These are phyloP conservation scores for Hypoxylon rubiginosum DNA, from an alignment of 2,329 filamentous ascomycete genomes.

Conservation along the genomic window DNA sequence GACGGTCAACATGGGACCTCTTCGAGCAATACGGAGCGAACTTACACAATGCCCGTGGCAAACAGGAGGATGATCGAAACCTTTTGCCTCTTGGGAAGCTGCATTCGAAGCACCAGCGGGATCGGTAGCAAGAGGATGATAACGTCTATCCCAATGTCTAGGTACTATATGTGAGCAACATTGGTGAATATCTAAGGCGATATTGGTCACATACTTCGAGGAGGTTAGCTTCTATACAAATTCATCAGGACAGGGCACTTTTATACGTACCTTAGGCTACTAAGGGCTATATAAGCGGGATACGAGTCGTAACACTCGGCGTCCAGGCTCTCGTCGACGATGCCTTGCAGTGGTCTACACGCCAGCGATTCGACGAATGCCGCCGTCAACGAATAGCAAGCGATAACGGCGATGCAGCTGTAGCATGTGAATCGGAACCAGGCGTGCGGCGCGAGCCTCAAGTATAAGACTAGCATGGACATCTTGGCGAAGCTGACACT, in stretches of 20 bases:
- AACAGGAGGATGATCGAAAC: constrained; percentile 35
- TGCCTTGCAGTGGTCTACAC: constrained; percentile 34
- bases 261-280: constrained; percentile 33
- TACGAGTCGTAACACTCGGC: constrained; percentile 39
- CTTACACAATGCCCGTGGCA: constrained; percentile 38
- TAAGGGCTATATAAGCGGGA: constrained; percentile 38
- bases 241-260: not conserved
- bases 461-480: constrained; percentile 40
- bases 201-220: constrained; percentile 19
- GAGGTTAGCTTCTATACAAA: constrained; percentile 6
- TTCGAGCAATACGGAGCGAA: not conserved
- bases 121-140: constrained; percentile 36
- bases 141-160: constrained; percentile 38
- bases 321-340: constrained; percentile 39
- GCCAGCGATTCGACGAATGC: constrained; percentile 38
- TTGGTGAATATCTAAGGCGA: not conserved
- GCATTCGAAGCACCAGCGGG: constrained; percentile 36
- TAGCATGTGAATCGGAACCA: constrained; percentile 37
- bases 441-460: constrained; percentile 33
- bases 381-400: constrained; percentile 36
- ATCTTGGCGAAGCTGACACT: constrained; percentile 41
- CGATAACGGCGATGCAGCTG: constrained; percentile 23
- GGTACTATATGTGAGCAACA: constrained; percentile 16
- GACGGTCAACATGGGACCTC: not conserved
- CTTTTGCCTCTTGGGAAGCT: constrained; percentile 38